These are phyloP conservation scores for Pneumocystis carinii DNA, from an alignment of 1,139 yeast species.

Conservation along the genomic window DNA sequence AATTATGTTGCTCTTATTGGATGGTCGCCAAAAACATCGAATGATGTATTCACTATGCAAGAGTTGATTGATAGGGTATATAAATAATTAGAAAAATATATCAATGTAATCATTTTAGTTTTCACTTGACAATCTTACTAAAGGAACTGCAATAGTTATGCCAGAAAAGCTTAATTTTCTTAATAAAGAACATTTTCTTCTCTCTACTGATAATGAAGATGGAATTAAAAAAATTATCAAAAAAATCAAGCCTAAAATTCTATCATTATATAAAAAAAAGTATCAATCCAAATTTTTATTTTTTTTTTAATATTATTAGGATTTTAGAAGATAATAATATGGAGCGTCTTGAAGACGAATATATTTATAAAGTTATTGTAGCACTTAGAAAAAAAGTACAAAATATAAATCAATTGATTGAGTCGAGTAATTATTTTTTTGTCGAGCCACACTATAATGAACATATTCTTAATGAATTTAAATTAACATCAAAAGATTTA, in stretches of 20 bases:
- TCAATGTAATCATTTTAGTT: constrained; percentile 21
- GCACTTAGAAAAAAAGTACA: constrained; percentile 5
- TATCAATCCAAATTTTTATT: background rate
- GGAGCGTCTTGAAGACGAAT: background rate
- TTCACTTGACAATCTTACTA: constrained; percentile 56
- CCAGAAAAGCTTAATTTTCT: constrained; percentile 57
- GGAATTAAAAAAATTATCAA: constrained; percentile 2
- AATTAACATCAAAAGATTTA: background rate
- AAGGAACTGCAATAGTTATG: constrained; percentile 86
- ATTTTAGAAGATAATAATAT: background rate
- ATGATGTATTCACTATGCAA: constrained; percentile 43
- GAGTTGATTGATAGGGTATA: constrained; percentile 31
- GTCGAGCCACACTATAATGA: background rate
- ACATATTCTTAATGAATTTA: background rate
- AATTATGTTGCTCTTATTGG: constrained; percentile 87
- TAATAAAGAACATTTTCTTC: constrained; percentile 27
- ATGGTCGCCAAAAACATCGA: constrained; percentile 34
- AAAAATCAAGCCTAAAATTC: constrained; percentile 1
- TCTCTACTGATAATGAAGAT: constrained; percentile 1
- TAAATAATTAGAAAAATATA: constrained; percentile 20
- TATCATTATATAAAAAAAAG: background rate
- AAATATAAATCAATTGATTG: background rate
- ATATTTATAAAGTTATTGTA: constrained; percentile 6
- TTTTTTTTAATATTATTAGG: background rate
- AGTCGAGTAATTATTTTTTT: background rate